Evolutionary conservation across 2,329 filamentous ascomycete genomes (phyloP).

Genomic region (Whalleya microplaca): DNA sequence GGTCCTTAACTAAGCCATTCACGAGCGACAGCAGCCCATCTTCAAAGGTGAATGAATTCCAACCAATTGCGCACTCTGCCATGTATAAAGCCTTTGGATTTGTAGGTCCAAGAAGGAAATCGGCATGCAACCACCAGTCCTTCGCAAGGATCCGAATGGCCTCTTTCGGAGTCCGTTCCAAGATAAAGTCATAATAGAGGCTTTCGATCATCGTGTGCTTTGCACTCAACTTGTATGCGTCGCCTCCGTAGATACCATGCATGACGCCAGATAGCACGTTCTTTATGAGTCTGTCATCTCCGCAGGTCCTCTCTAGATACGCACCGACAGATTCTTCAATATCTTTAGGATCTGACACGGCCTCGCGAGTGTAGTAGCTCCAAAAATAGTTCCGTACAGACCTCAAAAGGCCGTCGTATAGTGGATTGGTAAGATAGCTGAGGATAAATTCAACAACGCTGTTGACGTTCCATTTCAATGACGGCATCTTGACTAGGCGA

Average conservation of each 20-base stretch:
- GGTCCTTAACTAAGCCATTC: constrained; percentile 52
- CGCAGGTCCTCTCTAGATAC: constrained; percentile 62
- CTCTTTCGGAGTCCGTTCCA: background rate
- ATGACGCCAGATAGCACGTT: constrained; percentile 76
- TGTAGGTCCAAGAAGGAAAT: constrained; percentile 31
- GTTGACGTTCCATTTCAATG: background rate
- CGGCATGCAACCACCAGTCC: constrained; percentile 24
- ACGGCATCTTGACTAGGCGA: constrained; percentile 63
- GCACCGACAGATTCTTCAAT: constrained; percentile 73
- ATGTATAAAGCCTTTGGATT: constrained; percentile 31
- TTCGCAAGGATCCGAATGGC: constrained; percentile 20
- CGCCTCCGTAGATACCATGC: constrained; percentile 92
- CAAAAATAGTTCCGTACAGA: constrained; percentile 7
- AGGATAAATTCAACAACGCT: constrained; percentile 12
- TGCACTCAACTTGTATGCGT: constrained; percentile 79
- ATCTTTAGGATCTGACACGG: too few species aligned
- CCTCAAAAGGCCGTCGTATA: constrained; percentile 30
- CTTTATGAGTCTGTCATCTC: constrained; percentile 60
- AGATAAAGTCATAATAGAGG: constrained; percentile 47
- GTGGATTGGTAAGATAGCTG: constrained; percentile 29
- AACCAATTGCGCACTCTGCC: constrained; percentile 29
- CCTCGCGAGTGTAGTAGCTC: too few species aligned
- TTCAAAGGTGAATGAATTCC: constrained; percentile 52
- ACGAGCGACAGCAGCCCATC: constrained; percentile 67
- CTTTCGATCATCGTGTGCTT: constrained; percentile 62